Conservation (phyloP, 495 filamentous ascomycete species). For the Tuber melanosporum region DNA sequence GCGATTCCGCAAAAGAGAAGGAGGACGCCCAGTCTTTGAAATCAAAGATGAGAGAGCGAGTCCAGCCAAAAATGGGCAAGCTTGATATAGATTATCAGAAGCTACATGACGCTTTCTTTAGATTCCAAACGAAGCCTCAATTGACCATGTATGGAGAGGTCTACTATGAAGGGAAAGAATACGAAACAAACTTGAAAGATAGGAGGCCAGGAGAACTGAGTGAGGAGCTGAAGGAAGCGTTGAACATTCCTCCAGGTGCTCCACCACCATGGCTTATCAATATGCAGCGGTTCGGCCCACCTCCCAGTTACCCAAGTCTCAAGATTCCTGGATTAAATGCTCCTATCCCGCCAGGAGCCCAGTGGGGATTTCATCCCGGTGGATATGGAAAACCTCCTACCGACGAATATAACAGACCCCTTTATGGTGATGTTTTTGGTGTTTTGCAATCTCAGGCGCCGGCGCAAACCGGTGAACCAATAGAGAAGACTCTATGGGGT, state of each 20-base stretch:
- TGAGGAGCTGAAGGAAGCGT: slow-evolving; percentile 81
- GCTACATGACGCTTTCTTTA: slow-evolving; percentile 95
- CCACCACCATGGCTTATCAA: slow-evolving; percentile 97
- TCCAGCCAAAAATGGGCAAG: slow-evolving; percentile 94
- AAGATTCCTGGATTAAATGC: slow-evolving; percentile 94
- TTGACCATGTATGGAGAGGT: slow-evolving; percentile 93
- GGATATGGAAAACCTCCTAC: slow-evolving; percentile 94
- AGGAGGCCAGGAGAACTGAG: slow-evolving; percentile 84
- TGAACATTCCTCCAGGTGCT: slow-evolving; percentile 88
- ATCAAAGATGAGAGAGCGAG: slow-evolving; percentile 89
- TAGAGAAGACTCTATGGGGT: slow-evolving; percentile 88
- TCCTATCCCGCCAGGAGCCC: slow-evolving; percentile 85
- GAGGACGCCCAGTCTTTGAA: slow-evolving; percentile 84
- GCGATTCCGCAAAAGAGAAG: slow-evolving; percentile 91
- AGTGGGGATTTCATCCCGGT: slow-evolving; percentile 92
- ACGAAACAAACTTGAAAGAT: slow-evolving; percentile 87
- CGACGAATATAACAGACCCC: slow-evolving; percentile 79
- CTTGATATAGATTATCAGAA: slow-evolving; percentile 98
- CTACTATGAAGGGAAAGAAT: slow-evolving; percentile 98
- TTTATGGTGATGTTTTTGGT: slow-evolving; percentile 93
- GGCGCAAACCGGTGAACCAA: slow-evolving; percentile 61
- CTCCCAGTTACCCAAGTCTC: slow-evolving; percentile 83
- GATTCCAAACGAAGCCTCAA: slow-evolving; percentile 91
- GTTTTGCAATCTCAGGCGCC: slow-evolving; percentile 55
- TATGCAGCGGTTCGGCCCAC: slow-evolving; percentile 86